These are phyloP conservation scores for Talaromyces atroroseus DNA, from an alignment of 2,329 filamentous ascomycete species.

Conservation along the genomic window DNA sequence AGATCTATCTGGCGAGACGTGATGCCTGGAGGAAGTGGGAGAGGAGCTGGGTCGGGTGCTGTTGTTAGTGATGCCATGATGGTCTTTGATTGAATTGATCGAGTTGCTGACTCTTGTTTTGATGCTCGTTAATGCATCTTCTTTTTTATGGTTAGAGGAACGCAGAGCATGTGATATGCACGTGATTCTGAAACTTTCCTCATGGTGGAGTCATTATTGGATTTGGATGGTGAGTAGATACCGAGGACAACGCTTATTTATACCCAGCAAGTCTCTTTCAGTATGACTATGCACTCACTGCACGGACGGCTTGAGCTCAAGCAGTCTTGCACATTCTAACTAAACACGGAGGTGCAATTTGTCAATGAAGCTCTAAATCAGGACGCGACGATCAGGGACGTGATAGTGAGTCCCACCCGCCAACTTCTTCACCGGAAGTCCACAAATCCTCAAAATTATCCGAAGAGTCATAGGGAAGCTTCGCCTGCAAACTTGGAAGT, in stretches of 20 bases:
- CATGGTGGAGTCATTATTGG: slow-evolving; percentile 10
- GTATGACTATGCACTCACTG: too few species aligned
- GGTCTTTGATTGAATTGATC: not conserved
- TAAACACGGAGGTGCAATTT: too few species aligned
- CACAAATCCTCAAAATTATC: too few species aligned
- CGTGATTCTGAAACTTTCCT: slow-evolving; percentile 8
- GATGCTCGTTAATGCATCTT: not conserved
- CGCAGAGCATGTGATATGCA: not conserved
- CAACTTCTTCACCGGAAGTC: not conserved
- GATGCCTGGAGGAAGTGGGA: slow-evolving; percentile 53
- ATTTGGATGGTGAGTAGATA: not conserved
- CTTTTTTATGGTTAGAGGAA: not conserved
- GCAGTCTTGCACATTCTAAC: too few species aligned
- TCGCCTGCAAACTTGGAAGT: too few species aligned
- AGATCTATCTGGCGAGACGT: slow-evolving; percentile 54
- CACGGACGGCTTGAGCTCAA: too few species aligned
- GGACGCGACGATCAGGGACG: not conserved
- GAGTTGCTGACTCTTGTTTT: not conserved
- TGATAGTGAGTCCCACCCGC: not conserved
- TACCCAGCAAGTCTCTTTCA: too few species aligned
- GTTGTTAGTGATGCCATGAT: slow-evolving; percentile 13
- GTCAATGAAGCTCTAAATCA: too few species aligned
- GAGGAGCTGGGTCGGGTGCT: slow-evolving; percentile 31
- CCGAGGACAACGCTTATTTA: too few species aligned
- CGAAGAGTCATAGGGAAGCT: too few species aligned